phyloP scores from a whole-genome alignment of 2,329 filamentous ascomycete genomes.

The Hypoxylon sp. region DNA sequence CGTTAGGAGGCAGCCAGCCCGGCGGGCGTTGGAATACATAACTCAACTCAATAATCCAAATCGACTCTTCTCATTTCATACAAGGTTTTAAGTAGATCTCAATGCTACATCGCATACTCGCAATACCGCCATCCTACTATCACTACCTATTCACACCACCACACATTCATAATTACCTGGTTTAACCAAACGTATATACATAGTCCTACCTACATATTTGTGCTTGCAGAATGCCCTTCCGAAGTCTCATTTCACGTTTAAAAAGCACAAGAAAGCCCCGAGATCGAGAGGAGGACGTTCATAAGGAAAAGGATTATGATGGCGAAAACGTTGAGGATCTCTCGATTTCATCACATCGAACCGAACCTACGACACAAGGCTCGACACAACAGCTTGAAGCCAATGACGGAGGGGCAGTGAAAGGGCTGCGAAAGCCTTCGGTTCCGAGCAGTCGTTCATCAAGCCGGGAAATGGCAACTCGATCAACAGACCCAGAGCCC shows the following conservation, averaged over 20 bases:
- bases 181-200: background rate
- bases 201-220: background rate
- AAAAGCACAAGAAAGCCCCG: constrained; percentile 18
- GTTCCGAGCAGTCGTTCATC: background rate
- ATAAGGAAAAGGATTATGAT: constrained; percentile 1
- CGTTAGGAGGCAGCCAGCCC: constrained; percentile 17
- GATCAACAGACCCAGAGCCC: constrained; percentile 14
- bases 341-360: constrained; percentile 1
- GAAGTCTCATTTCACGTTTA: constrained; percentile 20
- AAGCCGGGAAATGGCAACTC: background rate
- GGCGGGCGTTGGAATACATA: background rate
- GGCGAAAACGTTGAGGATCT: background rate
- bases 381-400: background rate
- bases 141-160: background rate
- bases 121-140: background rate
- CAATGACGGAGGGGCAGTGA: constrained; percentile 7
- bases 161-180: background rate
- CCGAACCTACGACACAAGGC: constrained; percentile 4
- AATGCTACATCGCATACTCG: background rate
- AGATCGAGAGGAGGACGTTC: background rate
- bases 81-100: background rate
- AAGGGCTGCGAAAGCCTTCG: constrained; percentile 25
- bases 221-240: constrained; percentile 16
- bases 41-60: background rate
- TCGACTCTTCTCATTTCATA: background rate